These are phyloP conservation scores for Boletellus ananas DNA, from an alignment of 768 basidiomycete species.

Conservation along the genomic window DNA sequence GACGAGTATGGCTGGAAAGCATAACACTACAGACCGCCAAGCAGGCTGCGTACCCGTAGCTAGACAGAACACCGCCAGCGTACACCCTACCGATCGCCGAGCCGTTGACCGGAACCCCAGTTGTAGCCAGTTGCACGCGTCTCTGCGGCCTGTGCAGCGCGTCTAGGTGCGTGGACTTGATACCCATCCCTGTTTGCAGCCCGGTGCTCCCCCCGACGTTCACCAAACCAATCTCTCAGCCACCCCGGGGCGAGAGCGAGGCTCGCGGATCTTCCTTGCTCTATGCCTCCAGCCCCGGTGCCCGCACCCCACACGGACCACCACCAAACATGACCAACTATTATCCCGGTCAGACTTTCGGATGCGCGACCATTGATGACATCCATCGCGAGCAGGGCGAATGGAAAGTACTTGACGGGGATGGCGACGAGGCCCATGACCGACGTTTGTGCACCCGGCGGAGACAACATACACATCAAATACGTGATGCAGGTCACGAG, in stretches of 20 bases:
- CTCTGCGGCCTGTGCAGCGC: constrained; percentile 18
- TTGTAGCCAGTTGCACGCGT: constrained; percentile 31
- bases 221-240: constrained; percentile 50
- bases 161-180: constrained; percentile 55
- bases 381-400: constrained; percentile 70
- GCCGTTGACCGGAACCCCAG: constrained; percentile 56
- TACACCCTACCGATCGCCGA: constrained; percentile 34
- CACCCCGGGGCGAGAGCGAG: constrained; percentile 56
- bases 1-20: constrained; percentile 28
- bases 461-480: constrained; percentile 61
- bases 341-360: constrained; percentile 58
- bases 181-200: constrained; percentile 46
- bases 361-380: constrained; percentile 62
- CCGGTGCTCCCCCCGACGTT: constrained; percentile 30
- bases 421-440: constrained; percentile 77
- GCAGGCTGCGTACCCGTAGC: background rate
- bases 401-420: constrained; percentile 71
- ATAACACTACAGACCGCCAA: constrained; percentile 8
- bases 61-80: background rate
- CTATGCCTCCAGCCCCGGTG: constrained; percentile 36
- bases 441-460: constrained; percentile 63
- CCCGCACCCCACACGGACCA: constrained; percentile 58
- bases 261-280: constrained; percentile 35
- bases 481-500: constrained; percentile 68
- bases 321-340: constrained; percentile 82